A percentile compares a stretch with the other conserved stretches of the same genome.
Evolutionary conservation across 805 yeast species (phyloP).

Genomic region (Ogataea methylovora): DNA sequence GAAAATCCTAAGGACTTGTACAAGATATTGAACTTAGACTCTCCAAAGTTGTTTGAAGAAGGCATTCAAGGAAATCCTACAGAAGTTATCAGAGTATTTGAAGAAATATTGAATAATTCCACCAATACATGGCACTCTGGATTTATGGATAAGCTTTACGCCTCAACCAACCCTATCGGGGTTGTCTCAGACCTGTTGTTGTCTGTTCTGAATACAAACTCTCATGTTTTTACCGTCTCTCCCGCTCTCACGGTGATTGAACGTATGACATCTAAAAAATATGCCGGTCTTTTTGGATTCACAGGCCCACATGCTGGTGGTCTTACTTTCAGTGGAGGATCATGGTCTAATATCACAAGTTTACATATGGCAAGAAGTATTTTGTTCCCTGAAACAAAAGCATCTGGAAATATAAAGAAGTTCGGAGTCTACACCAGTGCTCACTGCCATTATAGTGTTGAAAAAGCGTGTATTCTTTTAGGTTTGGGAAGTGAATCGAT

Average conservation of each 20-base stretch:
- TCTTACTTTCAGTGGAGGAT: conserved; percentile 79
- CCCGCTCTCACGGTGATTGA: conserved; percentile 76
- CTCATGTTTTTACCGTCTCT: conserved; percentile 80
- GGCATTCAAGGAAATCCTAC: conserved; percentile 17
- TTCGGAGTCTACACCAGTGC: conserved; percentile 67
- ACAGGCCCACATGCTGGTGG: conserved; percentile 59
- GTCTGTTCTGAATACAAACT: conserved; percentile 69
- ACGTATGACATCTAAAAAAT: conserved; percentile 55
- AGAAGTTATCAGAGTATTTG: conserved; percentile 42
- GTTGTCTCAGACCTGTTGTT: conserved; percentile 63
- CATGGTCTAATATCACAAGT: conserved; percentile 78
- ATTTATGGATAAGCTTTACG: conserved; percentile 75
- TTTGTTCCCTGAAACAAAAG: conserved; percentile 62
- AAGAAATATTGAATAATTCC: conserved; percentile 53
- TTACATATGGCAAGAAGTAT: conserved; percentile 68
- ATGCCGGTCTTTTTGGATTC: conserved; percentile 63
- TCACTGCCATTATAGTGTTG: conserved; percentile 76
- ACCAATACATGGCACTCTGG: conserved; percentile 87
- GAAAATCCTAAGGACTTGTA: conserved; percentile 41
- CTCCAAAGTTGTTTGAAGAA: conserved; percentile 17
- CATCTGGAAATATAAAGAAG: conserved; percentile 45
- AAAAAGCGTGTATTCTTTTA: conserved; percentile 68
- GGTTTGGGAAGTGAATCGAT: conserved; percentile 64
- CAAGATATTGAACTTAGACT: conserved; percentile 26
- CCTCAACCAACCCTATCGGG: conserved; percentile 82